These are phyloP conservation scores for Gossypium gossypioides DNA, from an alignment of 441 rosid genomes.

Conservation along the genomic window DNA sequence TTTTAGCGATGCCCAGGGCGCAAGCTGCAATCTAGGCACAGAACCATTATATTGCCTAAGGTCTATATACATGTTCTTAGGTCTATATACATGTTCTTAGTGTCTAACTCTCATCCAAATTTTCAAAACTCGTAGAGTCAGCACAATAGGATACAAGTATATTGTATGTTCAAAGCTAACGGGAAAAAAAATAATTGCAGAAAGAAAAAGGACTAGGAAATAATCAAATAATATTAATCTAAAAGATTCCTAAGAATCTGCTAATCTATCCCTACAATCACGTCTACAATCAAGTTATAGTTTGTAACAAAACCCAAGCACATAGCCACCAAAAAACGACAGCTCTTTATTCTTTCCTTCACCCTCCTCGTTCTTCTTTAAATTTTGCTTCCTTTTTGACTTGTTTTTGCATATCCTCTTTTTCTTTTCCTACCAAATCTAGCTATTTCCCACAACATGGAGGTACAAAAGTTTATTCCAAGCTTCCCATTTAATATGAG, in stretches of 20 bases:
- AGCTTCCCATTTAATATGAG: background rate
- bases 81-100: background rate
- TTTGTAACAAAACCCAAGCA: background rate
- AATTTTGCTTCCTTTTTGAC: background rate
- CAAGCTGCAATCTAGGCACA: background rate
- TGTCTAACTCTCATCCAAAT: background rate
- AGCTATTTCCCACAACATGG: background rate
- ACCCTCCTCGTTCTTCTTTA: background rate
- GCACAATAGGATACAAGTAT: no score
- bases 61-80: background rate
- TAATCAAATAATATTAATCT: no score
- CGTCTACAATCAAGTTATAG: no score
- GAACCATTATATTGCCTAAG: background rate
- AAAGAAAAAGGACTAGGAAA: no score
- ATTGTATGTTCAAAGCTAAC: no score
- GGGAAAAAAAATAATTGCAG: no score
- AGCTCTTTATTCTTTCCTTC: background rate
- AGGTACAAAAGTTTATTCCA: background rate
- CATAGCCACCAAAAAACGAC: background rate
- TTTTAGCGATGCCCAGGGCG: background rate
- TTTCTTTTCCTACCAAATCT: background rate
- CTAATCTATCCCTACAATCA: no score
- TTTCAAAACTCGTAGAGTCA: background rate
- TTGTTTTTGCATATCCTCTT: background rate
- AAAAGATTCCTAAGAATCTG: no score